Evolutionary conservation across 352 stramenopile genomes (phyloP), one percentile per base, ranked within the genome.

Genomic region (Phytopythium litorale): DNA sequence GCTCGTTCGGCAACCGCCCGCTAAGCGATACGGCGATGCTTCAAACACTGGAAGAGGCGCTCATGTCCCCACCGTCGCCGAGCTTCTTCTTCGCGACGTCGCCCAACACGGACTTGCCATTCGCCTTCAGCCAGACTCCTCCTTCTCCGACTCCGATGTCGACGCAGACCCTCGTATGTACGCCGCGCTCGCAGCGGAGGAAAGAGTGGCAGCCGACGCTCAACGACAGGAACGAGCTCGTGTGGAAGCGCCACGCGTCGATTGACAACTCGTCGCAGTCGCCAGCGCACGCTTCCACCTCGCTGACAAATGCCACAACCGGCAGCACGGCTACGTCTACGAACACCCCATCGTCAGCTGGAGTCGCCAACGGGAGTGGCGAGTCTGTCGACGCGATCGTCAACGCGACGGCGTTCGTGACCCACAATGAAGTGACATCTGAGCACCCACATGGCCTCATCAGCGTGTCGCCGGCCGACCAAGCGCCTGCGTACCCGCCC

Each of bases 181-280:
- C 53, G 6, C 53, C 53, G 21, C 19, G 53, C 2, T 58, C 53
- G 11, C 53, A 64, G 37, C 70, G 67, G 33, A 67, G 76, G 28
- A 79, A 78, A n/a, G 76, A 86, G 57, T 86, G 76, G 76, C 64
- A 63, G 28, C 52, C 67, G 2, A 52, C 59, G 8, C 21, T 81
- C 0, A 64, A 70, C 15, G 54, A 59, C 4, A 32, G 70, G 3
- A 69, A 68, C 33, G 55, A 76, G 13, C 61, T 76, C 28, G 69
- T 86, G 19, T 86, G 76, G 76, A 56, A 62, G 7, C 56, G 67
- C 46, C 56, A 67, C 35, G 38, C 28, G 18, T 64, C 56, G 12
- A 30, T 55, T 28, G 57, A 23, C n/a, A 28, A 35, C 28, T 50
- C 61, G 46, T 35, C 32, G 4, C 58, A 21, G 11, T 57, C 33